Evolutionary conservation across 2,329 filamentous ascomycete species (phyloP).

Genomic region (Onygenales sp.): DNA sequence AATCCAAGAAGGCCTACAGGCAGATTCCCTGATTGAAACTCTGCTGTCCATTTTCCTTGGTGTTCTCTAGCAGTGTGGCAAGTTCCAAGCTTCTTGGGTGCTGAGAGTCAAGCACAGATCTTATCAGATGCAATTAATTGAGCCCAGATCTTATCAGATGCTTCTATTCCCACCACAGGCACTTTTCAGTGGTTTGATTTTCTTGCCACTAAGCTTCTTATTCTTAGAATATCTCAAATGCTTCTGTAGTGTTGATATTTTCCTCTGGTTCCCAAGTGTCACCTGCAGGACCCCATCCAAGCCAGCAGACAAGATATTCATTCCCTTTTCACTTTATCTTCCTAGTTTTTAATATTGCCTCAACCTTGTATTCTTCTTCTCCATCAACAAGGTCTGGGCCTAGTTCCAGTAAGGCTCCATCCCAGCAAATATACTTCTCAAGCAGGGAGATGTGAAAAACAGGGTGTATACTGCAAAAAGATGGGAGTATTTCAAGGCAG

Average conservation of each 20-base stretch:
- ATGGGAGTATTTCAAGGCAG: neutral
- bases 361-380: neutral
- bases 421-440: neutral
- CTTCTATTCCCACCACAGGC: no score
- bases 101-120: no score
- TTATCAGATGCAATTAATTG: no score
- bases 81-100: no score
- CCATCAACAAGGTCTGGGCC: neutral
- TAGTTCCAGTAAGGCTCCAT: neutral
- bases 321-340: neutral
- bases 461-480: neutral
- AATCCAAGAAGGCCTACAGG: no score
- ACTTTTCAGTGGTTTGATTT: no score
- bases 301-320: neutral
- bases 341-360: neutral
- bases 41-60: no score
- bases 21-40: no score
- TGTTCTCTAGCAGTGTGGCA: no score
- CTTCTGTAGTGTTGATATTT: neutral
- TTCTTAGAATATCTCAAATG: no score
- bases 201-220: no score
- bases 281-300: neutral
- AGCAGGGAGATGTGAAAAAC: neutral
- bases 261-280: neutral
- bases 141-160: no score